Conservation (phyloP, 768 basidiomycete species). For the Pleurotus cornucopiae region DNA sequence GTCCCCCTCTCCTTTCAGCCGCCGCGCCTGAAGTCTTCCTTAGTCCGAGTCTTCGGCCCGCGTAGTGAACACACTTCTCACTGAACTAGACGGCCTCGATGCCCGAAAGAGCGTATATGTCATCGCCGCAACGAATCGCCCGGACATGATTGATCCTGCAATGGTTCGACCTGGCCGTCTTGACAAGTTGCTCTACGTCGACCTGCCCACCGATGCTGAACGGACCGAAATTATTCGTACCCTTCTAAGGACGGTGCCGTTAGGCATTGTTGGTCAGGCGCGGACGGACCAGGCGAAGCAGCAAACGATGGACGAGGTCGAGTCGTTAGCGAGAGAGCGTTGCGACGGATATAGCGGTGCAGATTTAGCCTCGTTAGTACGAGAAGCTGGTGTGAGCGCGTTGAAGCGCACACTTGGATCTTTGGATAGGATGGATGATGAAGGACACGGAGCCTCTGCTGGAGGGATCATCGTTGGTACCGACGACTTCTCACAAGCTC, state of each 20-base stretch:
- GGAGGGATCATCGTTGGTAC: slow-evolving; percentile 38
- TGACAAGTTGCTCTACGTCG: slow-evolving; percentile 92
- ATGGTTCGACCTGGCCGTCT: slow-evolving; percentile 96
- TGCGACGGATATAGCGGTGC: slow-evolving; percentile 93
- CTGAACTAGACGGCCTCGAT: slow-evolving; percentile 91
- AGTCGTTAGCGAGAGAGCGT: slow-evolving; percentile 46
- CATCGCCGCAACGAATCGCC: slow-evolving; percentile 91
- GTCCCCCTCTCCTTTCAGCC: background rate
- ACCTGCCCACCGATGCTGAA: slow-evolving; percentile 70
- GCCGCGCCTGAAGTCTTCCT: background rate
- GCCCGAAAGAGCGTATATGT: slow-evolving; percentile 85
- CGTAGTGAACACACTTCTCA: slow-evolving; percentile 91
- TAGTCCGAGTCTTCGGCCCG: slow-evolving; percentile 92
- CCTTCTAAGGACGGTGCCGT: slow-evolving; percentile 65
- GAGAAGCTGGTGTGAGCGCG: slow-evolving; percentile 88
- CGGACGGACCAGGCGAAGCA: background rate
- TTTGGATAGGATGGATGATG: slow-evolving; percentile 54
- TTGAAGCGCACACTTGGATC: slow-evolving; percentile 65
- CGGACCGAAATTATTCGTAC: slow-evolving; percentile 83
- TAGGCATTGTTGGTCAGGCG: slow-evolving; percentile 27
- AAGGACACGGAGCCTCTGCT: slow-evolving; percentile 14
- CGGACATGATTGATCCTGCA: slow-evolving; percentile 96
- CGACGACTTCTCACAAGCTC: slow-evolving; percentile 69
- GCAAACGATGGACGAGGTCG: slow-evolving; percentile 19
- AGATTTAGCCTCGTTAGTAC: slow-evolving; percentile 81